phyloP scores from a whole-genome alignment of 345 rosid species.

The Noccaea caerulescens region DNA sequence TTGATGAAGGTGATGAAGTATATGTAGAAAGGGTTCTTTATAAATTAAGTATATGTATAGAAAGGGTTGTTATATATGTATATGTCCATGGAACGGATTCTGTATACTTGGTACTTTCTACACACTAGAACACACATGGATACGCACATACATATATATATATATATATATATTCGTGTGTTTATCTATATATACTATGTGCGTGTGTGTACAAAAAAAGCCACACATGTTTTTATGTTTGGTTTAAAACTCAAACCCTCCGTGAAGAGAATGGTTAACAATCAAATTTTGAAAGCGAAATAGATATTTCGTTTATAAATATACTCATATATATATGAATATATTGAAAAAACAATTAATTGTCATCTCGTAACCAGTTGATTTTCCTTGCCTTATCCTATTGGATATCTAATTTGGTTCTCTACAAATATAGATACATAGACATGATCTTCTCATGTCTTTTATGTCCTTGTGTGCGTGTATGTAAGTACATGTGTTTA shows the following conservation, averaged over 20 bases:
- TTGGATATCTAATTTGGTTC: constrained; percentile 32
- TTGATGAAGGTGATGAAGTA: constrained; percentile 16
- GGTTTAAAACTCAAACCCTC: constrained; percentile 9
- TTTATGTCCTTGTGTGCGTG: constrained; percentile 33
- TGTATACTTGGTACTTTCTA: constrained; percentile 10
- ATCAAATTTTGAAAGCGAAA: constrained; percentile 25
- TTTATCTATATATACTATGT: not conserved
- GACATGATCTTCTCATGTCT: constrained; percentile 37
- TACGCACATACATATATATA: too few relatives aligned
- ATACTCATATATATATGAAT: not conserved
- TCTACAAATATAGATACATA: constrained; percentile 23
- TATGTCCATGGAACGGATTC: constrained; percentile 24
- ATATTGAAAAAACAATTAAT: not conserved
- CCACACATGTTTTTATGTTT: constrained; percentile 5
- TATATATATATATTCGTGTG: too few relatives aligned
- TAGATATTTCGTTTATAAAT: constrained; percentile 32
- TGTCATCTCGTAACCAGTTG: constrained; percentile 7
- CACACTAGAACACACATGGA: not conserved
- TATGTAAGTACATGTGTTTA: constrained; percentile 30
- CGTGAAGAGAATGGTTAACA: constrained; percentile 16
- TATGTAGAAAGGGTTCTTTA: not conserved
- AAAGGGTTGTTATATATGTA: constrained; percentile 9
- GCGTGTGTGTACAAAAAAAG: not conserved
- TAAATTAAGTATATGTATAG: not conserved
- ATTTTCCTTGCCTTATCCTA: constrained; percentile 33